Percentiles rank a stretch among this genome's conserved stretches.
These are phyloP conservation scores for Vaccinium darrowii DNA, from an alignment of 148 eudicot genomes.

Conservation along the genomic window DNA sequence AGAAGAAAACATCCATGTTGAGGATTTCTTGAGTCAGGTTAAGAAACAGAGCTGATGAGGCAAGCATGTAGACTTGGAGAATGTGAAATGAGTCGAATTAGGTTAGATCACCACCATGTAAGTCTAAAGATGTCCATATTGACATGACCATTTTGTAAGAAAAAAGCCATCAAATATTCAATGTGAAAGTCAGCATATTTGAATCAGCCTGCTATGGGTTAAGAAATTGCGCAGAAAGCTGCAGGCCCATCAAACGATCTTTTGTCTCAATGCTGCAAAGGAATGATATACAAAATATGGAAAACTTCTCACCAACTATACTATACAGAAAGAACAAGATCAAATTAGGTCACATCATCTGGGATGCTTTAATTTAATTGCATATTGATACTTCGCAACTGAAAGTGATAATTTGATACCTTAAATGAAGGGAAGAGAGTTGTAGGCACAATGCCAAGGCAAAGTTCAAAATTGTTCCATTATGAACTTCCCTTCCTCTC, in stretches of 20 bases:
- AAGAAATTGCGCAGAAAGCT: neutral
- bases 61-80: neutral
- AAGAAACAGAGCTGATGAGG: neutral
- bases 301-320: neutral
- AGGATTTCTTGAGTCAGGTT: neutral
- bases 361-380: neutral
- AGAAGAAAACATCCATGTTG: neutral
- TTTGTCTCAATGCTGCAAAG: neutral
- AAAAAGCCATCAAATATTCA: neutral
- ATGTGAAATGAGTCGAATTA: neutral
- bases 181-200: neutral
- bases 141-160: neutral
- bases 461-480: neutral
- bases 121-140: neutral
- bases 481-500: neutral
- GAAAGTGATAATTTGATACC: neutral
- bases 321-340: neutral
- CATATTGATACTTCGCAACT: neutral
- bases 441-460: neutral
- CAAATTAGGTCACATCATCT: neutral
- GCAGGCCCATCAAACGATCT: neutral
- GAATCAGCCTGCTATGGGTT: neutral
- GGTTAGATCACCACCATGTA: slow-evolving; percentile 8
- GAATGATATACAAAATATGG: neutral
- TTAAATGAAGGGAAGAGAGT: neutral